Evolutionary conservation across 176 grass and related monocot species (phyloP), one percentile per base, ranked within the genome.

Genomic region (Bolboschoenus planiculmis): DNA sequence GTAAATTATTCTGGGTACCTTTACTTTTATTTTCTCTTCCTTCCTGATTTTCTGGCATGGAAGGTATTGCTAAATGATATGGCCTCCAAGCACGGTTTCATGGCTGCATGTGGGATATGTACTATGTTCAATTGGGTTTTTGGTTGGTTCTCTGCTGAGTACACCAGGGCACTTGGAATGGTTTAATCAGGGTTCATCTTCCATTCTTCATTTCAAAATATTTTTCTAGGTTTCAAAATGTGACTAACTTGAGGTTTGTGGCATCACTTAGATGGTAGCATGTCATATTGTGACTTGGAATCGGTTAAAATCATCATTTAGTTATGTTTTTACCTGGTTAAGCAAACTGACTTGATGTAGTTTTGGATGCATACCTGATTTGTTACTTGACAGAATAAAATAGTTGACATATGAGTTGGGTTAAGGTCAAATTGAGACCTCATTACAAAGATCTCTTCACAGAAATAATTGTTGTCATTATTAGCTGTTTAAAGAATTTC

Each of bases 281-380:
- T n/a, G n/a, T n/a, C n/a, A n/a, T n/a, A n/a, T n/a, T n/a, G n/a
- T n/a, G n/a, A n/a, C n/a, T n/a, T n/a, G n/a, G n/a, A n/a, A n/a
- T n/a, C n/a, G n/a, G n/a, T n/a, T n/a, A n/a, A n/a, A n/a, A n/a
- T n/a, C n/a, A n/a, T n/a, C n/a, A n/a, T n/a, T n/a, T n/a, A n/a
- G n/a, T n/a, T n/a, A n/a, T n/a, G n/a, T n/a, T n/a, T n/a, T n/a
- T n/a, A n/a, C n/a, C n/a, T n/a, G n/a, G n/a, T n/a, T n/a, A n/a
- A n/a, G n/a, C n/a, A n/a, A n/a, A n/a, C n/a, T n/a, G n/a, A n/a
- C n/a, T n/a, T n/a, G n/a, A n/a, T n/a, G n/a, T n/a, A n/a, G n/a
- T n/a, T n/a, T n/a, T n/a, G n/a, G n/a, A n/a, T n/a, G n/a, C 65
- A 55, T 31, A 79, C 75, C 44, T 79, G 75, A 31, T 50, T n/a